phyloP scores from a whole-genome alignment of 2,329 filamentous ascomycete species.

The Juglanconis juglandina region DNA sequence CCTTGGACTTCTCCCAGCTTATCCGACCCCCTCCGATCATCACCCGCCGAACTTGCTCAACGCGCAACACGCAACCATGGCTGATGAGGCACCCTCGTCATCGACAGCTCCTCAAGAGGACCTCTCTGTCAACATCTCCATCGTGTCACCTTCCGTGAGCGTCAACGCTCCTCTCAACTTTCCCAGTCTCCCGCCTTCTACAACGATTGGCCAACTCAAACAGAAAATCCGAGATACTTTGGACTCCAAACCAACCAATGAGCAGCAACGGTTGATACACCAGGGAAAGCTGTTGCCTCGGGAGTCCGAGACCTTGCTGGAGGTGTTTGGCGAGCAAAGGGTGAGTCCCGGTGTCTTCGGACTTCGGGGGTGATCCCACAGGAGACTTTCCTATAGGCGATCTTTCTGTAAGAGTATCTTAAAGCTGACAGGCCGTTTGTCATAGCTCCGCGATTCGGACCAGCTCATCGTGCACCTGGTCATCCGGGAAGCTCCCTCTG shows the following conservation, averaged over 20 bases:
- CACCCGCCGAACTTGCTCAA: not conserved
- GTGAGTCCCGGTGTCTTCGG: slow-evolving; percentile 33
- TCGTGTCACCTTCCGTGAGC: slow-evolving; percentile 57
- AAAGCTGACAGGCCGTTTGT: not conserved
- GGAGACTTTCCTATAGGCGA: not conserved
- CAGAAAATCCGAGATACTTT: slow-evolving; percentile 53
- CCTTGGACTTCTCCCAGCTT: not conserved
- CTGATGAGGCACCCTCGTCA: slow-evolving; percentile 32
- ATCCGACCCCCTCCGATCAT: not conserved
- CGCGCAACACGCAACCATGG: slow-evolving; percentile 31
- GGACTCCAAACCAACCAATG: slow-evolving; percentile 46
- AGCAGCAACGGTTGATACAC: slow-evolving; percentile 59
- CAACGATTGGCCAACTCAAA: slow-evolving; percentile 56
- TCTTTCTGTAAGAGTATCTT: not conserved
- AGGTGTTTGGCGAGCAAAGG: slow-evolving; percentile 54
- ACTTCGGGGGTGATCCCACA: no score
- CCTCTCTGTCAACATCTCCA: slow-evolving; percentile 51
- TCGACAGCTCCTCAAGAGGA: slow-evolving; percentile 24
- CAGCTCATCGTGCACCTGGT: slow-evolving; percentile 54
- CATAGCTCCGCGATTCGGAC: slow-evolving; percentile 41
- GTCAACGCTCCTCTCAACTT: slow-evolving; percentile 51
- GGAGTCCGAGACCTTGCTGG: slow-evolving; percentile 53
- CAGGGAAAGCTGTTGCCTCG: slow-evolving; percentile 53
- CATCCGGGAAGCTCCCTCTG: slow-evolving; percentile 35
- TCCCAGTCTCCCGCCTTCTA: slow-evolving; percentile 43